Conservation (phyloP, 2,329 filamentous ascomycete genomes). For the Penicillium expansum region DNA sequence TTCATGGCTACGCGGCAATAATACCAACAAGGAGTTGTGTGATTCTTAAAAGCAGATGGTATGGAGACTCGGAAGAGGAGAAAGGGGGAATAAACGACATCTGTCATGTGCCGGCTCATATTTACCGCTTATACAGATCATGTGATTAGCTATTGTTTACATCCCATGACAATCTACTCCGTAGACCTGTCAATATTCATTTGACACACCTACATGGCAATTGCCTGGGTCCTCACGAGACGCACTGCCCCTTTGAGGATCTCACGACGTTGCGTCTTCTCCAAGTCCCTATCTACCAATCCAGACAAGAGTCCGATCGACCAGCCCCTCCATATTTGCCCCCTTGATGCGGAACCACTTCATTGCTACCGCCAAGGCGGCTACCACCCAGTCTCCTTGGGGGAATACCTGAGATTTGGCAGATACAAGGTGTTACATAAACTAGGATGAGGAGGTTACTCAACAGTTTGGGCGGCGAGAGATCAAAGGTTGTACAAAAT, state of each 20-base stretch:
- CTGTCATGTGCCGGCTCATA: background rate
- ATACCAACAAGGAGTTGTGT: too few relatives aligned
- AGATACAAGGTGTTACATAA: constrained; percentile 41
- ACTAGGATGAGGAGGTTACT: constrained; percentile 37
- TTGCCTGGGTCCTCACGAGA: background rate
- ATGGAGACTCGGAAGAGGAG: too few relatives aligned
- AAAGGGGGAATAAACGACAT: background rate
- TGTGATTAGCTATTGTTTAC: background rate
- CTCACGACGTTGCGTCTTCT: background rate
- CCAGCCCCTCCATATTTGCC: constrained; percentile 5
- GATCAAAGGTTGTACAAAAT: constrained; percentile 25
- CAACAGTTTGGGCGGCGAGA: constrained; percentile 38
- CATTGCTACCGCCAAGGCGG: constrained; percentile 28
- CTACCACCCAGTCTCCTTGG: constrained; percentile 36
- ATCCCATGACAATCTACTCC: background rate
- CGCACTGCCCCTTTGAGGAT: background rate
- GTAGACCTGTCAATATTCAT: background rate
- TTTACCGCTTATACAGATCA: background rate
- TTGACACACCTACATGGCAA: background rate
- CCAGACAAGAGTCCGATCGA: constrained; percentile 1
- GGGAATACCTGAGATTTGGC: constrained; percentile 24
- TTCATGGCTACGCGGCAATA: too few relatives aligned
- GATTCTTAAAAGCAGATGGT: too few relatives aligned
- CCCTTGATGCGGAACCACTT: constrained; percentile 24
- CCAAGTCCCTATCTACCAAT: background rate